Evolutionary conservation across 2,329 filamentous ascomycete species (phyloP), one percentile per base, ranked within the genome.

Genomic region (Ophiostoma sp.): DNA sequence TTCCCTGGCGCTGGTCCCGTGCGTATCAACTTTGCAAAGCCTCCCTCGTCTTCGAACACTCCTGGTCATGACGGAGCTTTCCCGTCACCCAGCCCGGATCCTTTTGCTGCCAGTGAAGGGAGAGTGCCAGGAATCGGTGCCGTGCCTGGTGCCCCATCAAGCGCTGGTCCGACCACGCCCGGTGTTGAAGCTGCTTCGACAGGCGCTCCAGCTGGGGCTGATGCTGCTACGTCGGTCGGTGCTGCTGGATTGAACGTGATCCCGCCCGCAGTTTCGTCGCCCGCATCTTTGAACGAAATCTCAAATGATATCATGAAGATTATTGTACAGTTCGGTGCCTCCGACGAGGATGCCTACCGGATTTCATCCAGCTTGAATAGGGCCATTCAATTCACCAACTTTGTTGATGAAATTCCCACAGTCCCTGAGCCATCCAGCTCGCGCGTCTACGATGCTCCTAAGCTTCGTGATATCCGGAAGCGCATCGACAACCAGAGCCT

Each of bases 21-120:
- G 69, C 87, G 94, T 66, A 98, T 99, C 77, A 96, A 96, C 75
- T 99, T 96, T 78, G 95, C 95, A 47, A 99, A 99, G 80, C 94
- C 95, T 40, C 93, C 93, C 27, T 96, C 92, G 65, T 89, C 91
- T 63, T 92, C 93, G 70, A 89, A 92, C 72, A 97, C 95, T 0
- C 94, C 95, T 67, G 93, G 92, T 18, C 89, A 92, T 68, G 93
- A 94, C 75, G 92, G 93, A 44, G 84, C 88, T n/a, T 93, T 92
- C 77, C 91, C 92, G 12, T 96, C 93, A 1, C 93, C 93, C 40
- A 97, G 93, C 75, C 94, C 94, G 3, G 93, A 97, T 76, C 92
- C 92, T 1, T 92, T 91, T 74, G 82, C 86, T 69, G 84, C 84
- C 38, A 52, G 64, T 45, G 64, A 65, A 40, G 63, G 63, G 4